These are phyloP conservation scores for Aspergillus transmontanensis DNA, from an alignment of 2,329 filamentous ascomycete species.

Conservation along the genomic window DNA sequence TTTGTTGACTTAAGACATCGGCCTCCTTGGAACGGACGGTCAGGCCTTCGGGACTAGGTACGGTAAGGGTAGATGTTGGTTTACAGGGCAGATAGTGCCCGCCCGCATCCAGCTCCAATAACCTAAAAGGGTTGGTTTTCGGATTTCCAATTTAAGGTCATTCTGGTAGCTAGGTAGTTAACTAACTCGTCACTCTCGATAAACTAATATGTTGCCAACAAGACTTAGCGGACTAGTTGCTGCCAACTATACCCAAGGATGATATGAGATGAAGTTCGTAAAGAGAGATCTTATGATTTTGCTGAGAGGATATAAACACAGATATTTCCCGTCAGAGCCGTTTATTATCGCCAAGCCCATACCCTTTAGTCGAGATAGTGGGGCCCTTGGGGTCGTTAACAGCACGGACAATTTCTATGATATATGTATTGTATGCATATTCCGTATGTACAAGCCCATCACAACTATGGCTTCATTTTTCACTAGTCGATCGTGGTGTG, in stretches of 20 bases:
- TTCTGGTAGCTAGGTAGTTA: no score
- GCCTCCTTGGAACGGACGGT: not conserved
- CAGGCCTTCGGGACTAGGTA: not conserved
- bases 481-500: not conserved
- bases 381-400: not conserved
- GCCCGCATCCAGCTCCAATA: not conserved
- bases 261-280: not conserved
- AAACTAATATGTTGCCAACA: not conserved
- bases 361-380: not conserved
- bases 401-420: slow-evolving; percentile 1
- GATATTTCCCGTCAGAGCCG: not conserved
- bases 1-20: not conserved
- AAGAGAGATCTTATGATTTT: not conserved
- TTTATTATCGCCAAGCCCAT: not conserved
- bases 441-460: not conserved
- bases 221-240: not conserved
- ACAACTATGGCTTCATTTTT: not conserved
- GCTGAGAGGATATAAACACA: not conserved
- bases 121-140: not conserved
- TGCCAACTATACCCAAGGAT: not conserved
- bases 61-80: not conserved
- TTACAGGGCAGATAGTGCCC: not conserved
- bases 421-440: not conserved
- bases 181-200: not conserved
- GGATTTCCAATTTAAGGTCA: not conserved